Conservation (phyloP, 192 early-diverging fungal species). For the Diversispora epigaea region DNA sequence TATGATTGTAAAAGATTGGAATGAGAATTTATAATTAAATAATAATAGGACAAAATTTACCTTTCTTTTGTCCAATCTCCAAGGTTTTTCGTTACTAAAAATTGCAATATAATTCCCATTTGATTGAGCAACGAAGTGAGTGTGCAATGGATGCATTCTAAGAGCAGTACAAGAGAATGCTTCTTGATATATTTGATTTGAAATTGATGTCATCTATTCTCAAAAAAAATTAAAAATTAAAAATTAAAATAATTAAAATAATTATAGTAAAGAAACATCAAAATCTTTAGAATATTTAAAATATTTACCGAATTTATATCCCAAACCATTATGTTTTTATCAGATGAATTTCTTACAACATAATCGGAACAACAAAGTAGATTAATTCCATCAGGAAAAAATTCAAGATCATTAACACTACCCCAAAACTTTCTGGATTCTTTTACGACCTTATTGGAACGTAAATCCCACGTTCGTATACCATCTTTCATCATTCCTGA, state of each 20-base stretch:
- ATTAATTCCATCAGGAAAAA: constrained; percentile 22
- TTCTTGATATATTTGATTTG: constrained; percentile 35
- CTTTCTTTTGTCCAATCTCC: constrained; percentile 31
- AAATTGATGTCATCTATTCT: constrained; percentile 22
- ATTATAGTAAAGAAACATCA: background rate
- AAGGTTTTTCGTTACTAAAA: constrained; percentile 25
- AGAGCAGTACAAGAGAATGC: constrained; percentile 31
- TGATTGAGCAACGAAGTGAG: constrained; percentile 28
- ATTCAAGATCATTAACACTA: constrained; percentile 31
- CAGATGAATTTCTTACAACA: constrained; percentile 27
- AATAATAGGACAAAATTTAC: background rate
- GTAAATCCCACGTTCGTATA: constrained; percentile 28
- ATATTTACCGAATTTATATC: constrained; percentile 25
- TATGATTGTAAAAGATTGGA: background rate
- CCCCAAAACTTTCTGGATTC: constrained; percentile 29
- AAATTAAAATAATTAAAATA: background rate
- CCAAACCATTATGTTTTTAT: constrained; percentile 32
- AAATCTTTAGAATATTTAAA: background rate
- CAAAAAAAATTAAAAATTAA: background rate
- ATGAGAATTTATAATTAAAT: background rate
- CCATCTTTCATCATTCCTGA: constrained; percentile 32
- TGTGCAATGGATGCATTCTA: constrained; percentile 8
- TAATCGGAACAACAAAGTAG: constrained; percentile 30
- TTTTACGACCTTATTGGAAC: constrained; percentile 24
- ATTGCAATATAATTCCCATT: constrained; percentile 33